Evolutionary conservation across 1,284 basidiomycete genomes (phyloP).

Genomic region (Ceratobasidium sp.): DNA sequence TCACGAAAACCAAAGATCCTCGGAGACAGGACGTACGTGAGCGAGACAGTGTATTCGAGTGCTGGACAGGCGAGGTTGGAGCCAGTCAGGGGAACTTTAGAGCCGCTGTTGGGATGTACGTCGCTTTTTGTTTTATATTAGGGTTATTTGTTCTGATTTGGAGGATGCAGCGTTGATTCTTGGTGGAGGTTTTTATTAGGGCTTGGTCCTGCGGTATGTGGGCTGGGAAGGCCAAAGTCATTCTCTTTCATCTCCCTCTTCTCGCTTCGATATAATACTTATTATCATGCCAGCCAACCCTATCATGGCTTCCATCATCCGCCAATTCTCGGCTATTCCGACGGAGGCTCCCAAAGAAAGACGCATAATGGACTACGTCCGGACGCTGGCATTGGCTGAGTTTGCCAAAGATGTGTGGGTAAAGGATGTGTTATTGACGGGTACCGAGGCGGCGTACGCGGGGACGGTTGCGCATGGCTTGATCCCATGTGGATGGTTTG

Average conservation of each 20-base stretch:
- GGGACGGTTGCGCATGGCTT: conserved; percentile 94
- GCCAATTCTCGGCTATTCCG: conserved; percentile 91
- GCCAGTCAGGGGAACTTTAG: conserved; percentile 84
- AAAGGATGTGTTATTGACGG: conserved; percentile 89
- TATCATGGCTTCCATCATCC: conserved; percentile 98
- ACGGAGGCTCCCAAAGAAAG: conserved; percentile 98
- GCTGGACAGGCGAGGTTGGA: conserved; percentile 75
- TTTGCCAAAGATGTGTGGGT: conserved; percentile 71
- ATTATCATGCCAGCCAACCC: conserved; percentile 79
- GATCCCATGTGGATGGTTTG: too few species aligned
- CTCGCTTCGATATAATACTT: not conserved
- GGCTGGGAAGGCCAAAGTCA: conserved; percentile 80
- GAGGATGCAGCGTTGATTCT: conserved; percentile 78
- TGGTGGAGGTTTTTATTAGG: conserved; percentile 97
- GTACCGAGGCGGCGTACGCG: conserved; percentile 92
- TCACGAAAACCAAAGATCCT: conserved; percentile 69
- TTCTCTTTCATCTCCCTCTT: conserved; percentile 38
- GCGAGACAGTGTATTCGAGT: conserved; percentile 89
- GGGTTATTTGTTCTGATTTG: not conserved
- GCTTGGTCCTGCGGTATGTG: conserved; percentile 85
- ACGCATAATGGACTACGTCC: conserved; percentile 96
- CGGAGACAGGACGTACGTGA: conserved; percentile 98
- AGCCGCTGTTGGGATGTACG: conserved; percentile 88
- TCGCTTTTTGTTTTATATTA: conserved; percentile 44
- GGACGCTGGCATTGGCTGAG: conserved; percentile 78